Conservation (phyloP, 805 yeast genomes). For the Ogataea kodamae region DNA sequence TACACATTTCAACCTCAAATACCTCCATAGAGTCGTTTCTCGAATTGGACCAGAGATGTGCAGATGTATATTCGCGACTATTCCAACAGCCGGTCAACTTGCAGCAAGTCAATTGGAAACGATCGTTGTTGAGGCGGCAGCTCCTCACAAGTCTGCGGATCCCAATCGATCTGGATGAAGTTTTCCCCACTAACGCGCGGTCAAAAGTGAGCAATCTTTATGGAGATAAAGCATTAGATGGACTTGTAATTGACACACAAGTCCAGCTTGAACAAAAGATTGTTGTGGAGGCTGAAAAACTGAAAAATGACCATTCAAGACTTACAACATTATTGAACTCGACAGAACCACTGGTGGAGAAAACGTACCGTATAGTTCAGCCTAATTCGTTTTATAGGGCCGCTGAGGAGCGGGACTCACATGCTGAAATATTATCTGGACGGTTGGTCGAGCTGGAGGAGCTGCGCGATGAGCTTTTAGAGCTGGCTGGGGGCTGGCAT, state of each 20-base stretch:
- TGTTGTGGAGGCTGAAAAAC: slow-evolving; percentile 21
- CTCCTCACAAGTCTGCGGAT: slow-evolving; percentile 63
- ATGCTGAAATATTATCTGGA: slow-evolving; percentile 37
- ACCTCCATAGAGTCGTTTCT: no score
- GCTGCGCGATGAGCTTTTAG: slow-evolving; percentile 37
- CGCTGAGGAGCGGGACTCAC: slow-evolving; percentile 19
- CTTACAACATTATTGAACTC: slow-evolving; percentile 18
- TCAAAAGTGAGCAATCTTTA: slow-evolving; percentile 11
- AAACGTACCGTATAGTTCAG: slow-evolving; percentile 21
- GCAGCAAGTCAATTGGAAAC: slow-evolving; percentile 66
- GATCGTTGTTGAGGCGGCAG: slow-evolving; percentile 60
- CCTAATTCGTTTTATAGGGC: slow-evolving; percentile 25
- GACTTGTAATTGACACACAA: slow-evolving; percentile 5
- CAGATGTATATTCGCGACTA: slow-evolving; percentile 23
- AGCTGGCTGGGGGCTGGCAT: slow-evolving; percentile 43
- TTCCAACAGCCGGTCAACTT: slow-evolving; percentile 40
- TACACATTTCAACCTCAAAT: no score
- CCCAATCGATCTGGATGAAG: slow-evolving; percentile 68
- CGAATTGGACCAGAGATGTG: slow-evolving; percentile 24
- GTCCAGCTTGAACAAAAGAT: slow-evolving; percentile 10
- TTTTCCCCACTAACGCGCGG: slow-evolving; percentile 23
- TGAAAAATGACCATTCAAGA: slow-evolving; percentile 36
- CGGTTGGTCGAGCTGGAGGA: slow-evolving; percentile 38
- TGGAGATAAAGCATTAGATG: slow-evolving; percentile 11
- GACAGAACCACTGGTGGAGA: slow-evolving; percentile 23